phyloP scores from a whole-genome alignment of 2,329 filamentous ascomycete genomes.

The Aspergillus awamori region DNA sequence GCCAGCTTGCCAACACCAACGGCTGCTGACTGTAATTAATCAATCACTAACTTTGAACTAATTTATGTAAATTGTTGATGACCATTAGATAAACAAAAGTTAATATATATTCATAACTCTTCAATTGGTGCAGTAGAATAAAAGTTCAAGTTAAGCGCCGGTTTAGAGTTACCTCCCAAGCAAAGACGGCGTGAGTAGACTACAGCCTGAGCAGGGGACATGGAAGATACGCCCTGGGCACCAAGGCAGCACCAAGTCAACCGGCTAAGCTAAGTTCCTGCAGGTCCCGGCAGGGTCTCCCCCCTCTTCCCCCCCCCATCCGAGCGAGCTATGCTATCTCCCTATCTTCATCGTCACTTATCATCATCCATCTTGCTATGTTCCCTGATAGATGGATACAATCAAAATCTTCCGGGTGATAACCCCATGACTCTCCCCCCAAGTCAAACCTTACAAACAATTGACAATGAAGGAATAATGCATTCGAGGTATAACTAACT shows the following conservation, averaged over 20 bases:
- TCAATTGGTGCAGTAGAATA: neutral
- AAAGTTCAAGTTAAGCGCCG: neutral
- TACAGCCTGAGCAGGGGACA: neutral
- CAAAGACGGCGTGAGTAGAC: neutral
- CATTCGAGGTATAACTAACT: neutral
- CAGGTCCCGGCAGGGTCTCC: conserved; percentile 25
- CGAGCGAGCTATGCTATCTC: conserved; percentile 6
- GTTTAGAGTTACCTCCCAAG: conserved; percentile 1
- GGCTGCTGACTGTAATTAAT: no score
- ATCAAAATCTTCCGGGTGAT: neutral
- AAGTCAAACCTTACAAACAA: neutral
- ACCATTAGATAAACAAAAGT: neutral
- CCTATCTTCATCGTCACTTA: neutral
- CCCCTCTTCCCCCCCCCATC: conserved; percentile 9
- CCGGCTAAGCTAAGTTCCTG: conserved; percentile 24
- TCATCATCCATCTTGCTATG: neutral
- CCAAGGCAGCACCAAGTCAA: conserved; percentile 16
- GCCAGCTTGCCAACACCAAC: neutral
- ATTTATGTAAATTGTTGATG: neutral
- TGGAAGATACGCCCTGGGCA: conserved; percentile 6
- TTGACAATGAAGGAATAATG: conserved; percentile 6
- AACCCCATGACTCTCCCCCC: neutral
- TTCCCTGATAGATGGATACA: neutral
- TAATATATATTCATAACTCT: neutral
- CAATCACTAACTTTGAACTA: no score